phyloP scores from a whole-genome alignment of 1,284 basidiomycete species.

The Blastosporella zonata region DNA sequence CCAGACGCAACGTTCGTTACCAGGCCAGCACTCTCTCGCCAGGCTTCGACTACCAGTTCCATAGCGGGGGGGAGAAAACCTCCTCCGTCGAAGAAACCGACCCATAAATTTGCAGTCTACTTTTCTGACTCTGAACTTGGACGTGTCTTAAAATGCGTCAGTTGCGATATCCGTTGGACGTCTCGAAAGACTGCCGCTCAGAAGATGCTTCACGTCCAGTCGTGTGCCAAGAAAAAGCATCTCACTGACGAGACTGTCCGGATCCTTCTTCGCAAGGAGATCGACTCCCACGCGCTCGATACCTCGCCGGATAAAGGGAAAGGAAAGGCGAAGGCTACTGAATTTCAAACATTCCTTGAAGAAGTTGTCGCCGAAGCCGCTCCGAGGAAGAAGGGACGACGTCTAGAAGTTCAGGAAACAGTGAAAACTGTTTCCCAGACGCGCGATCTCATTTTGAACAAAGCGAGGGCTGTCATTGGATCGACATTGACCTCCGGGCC shows the following conservation, averaged over 20 bases:
- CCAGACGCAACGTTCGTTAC: constrained; percentile 8
- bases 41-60: constrained; percentile 1
- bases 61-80: not conserved
- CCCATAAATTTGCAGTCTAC: constrained; percentile 28
- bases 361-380: constrained; percentile 44
- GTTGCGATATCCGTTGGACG: constrained; percentile 68
- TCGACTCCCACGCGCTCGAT: constrained; percentile 22
- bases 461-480: constrained; percentile 49
- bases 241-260: constrained; percentile 55
- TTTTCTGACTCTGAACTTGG: constrained; percentile 46
- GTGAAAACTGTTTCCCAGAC: constrained; percentile 47
- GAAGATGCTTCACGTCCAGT: constrained; percentile 63
- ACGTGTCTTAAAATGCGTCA: constrained; percentile 55
- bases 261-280: constrained; percentile 48
- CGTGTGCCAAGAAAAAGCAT: constrained; percentile 60
- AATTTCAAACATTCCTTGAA: constrained; percentile 50
- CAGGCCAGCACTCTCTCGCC: constrained; percentile 13
- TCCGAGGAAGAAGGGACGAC: constrained; percentile 43
- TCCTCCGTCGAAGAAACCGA: constrained; percentile 18
- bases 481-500: constrained; percentile 7
- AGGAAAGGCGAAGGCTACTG: constrained; percentile 22
- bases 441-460: constrained; percentile 50
- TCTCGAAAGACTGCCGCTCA: constrained; percentile 55
- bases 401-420: constrained; percentile 39
- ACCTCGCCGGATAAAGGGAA: constrained; percentile 21